Evolutionary conservation across 139 green algal genomes (phyloP).

Genomic region (Spirogloea muscicola): DNA sequence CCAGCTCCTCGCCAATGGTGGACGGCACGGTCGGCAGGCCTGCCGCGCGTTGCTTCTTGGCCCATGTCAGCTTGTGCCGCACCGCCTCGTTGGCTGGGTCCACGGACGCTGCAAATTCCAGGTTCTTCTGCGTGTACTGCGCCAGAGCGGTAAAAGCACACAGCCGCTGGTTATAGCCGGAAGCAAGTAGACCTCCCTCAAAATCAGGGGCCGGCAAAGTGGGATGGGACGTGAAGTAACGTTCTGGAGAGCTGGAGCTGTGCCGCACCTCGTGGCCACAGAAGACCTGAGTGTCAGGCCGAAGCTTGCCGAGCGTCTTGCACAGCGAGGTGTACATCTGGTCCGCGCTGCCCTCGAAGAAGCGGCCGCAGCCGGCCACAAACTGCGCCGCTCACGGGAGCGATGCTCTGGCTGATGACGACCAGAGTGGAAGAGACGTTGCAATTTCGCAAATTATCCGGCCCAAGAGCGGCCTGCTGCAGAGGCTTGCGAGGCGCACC

Average conservation of each 20-base stretch:
- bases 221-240: too few species aligned
- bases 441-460: too few species aligned
- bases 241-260: too few species aligned
- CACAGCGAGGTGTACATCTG: slow-evolving; percentile 32
- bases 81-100: slow-evolving; percentile 24
- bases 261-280: slow-evolving; percentile 46
- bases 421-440: too few species aligned
- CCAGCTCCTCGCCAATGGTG: slow-evolving; percentile 45
- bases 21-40: slow-evolving; percentile 41
- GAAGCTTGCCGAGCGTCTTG: slow-evolving; percentile 18
- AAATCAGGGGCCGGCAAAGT: too few species aligned
- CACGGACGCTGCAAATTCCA: slow-evolving; percentile 29
- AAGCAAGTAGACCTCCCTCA: too few species aligned
- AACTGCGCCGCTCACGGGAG: slow-evolving; percentile 21
- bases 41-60: background rate
- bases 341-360: slow-evolving; percentile 41
- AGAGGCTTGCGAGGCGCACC: slow-evolving; percentile 11
- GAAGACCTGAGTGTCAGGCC: slow-evolving; percentile 34
- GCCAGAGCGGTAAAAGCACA: too few species aligned
- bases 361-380: slow-evolving; percentile 39
- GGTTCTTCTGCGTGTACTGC: slow-evolving; percentile 49
- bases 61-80: slow-evolving; percentile 36
- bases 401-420: too few species aligned
- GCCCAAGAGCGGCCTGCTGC: too few species aligned
- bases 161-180: too few species aligned